Base-by-base conservation (phyloP, 768 basidiomycete species). In the Tricholoma hemisulphureum region DNA sequence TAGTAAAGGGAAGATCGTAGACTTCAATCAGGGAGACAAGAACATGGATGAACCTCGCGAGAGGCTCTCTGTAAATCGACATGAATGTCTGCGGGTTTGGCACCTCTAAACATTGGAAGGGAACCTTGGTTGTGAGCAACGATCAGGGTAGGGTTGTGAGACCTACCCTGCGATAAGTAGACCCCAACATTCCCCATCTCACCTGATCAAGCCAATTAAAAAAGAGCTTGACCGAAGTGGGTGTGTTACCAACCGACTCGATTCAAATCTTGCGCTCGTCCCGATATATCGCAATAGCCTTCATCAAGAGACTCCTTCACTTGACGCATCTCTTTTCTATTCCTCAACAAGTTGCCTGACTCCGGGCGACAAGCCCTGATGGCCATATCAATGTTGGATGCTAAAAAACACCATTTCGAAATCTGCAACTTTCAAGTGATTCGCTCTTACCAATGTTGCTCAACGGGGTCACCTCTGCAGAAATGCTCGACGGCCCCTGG, bases 271-370 rank as follows among this genome's bases (percentile, higher is more conserved):
- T 81, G 83, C 16, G 77, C 76, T 43, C 80, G 75, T 1, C 88
- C 90, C 51, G 86, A 87, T 11, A 86, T 71, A 69, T 94, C 92
- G 61, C 92, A 93, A 65, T 93, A 94, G 2, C 89, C 87, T 60
- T 91, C 89, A 60, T 90, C 78, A n/a, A 89, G 65, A 7, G 85
- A 84, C 66, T 92, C 91, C 61, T 83, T 87, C 29, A 95, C 82
- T 49, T 79, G 75, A 58, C 83, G 82, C 87, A 92, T 88, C 39
- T 83, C 77, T 65, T 87, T 77, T 46, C 83, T 73, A 66, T 89
- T 91, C 51, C 77, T 77, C 9, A 94, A 65, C 14, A 89, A 64
- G 51, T 83, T 78, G 6, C 79, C 78, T 21, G 80, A 81, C 71
- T 94, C 91, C 4, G 83, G 80, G 49, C 81, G 80, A 64, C 91